These are phyloP conservation scores for Teratosphaeria viscida DNA, from an alignment of 2,329 filamentous ascomycete genomes.

Conservation along the genomic window DNA sequence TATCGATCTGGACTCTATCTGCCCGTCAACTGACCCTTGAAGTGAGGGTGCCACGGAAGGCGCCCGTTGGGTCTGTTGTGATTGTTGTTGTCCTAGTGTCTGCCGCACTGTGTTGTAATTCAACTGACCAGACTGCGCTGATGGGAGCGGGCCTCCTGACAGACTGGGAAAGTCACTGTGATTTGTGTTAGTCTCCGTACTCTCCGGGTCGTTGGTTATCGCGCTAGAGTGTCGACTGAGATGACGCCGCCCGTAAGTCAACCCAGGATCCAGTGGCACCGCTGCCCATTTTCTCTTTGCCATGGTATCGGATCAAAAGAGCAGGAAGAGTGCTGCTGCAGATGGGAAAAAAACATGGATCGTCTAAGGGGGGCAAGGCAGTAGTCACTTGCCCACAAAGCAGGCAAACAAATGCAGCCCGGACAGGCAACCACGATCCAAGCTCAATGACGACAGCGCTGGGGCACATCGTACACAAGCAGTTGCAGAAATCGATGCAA, in stretches of 20 bases:
- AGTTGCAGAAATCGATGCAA: neutral
- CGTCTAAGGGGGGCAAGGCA: neutral
- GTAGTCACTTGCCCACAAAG: neutral
- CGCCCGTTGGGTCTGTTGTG: slow-evolving; percentile 30
- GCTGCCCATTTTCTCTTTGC: neutral
- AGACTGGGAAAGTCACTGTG: slow-evolving; percentile 53
- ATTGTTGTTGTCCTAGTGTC: slow-evolving; percentile 24
- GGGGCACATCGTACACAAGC: neutral
- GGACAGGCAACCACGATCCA: neutral
- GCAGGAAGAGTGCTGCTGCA: neutral
- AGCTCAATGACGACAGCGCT: neutral
- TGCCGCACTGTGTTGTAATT: slow-evolving; percentile 45
- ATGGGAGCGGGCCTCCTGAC: slow-evolving; percentile 46
- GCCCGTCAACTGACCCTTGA: slow-evolving; percentile 44
- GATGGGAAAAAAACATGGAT: neutral
- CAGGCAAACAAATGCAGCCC: neutral
- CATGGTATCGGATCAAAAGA: neutral
- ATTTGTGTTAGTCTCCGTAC: slow-evolving; percentile 1
- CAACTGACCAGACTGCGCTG: slow-evolving; percentile 41
- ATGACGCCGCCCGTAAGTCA: neutral
- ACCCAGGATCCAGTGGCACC: neutral
- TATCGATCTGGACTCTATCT: neutral
- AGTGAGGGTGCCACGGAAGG: slow-evolving; percentile 33
- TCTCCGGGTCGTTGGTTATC: neutral
- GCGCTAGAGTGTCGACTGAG: neutral